Conservation (phyloP, 345 rosid genomes). For the Camelina hispida region DNA sequence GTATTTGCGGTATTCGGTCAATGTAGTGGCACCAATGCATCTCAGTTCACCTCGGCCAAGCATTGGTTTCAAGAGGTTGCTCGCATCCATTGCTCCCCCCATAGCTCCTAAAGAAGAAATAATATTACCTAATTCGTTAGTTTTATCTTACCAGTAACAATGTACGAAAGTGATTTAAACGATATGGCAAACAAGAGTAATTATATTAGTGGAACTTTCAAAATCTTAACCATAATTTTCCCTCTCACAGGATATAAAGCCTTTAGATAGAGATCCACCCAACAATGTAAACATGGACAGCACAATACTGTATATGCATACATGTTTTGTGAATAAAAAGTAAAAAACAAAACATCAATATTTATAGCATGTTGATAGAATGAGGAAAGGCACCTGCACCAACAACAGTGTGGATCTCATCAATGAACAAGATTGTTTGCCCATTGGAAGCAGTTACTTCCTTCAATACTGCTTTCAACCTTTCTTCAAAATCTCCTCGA, state of each 20-base stretch:
- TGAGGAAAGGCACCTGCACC: constrained; percentile 67
- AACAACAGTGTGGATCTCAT: constrained; percentile 91
- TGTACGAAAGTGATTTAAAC: not conserved
- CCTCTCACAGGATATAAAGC: not conserved
- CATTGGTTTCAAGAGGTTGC: constrained; percentile 93
- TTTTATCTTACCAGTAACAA: not conserved
- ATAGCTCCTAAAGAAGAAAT: constrained; percentile 58
- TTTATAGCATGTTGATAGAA: not conserved
- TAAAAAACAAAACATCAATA: not conserved
- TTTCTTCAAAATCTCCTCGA: constrained; percentile 85
- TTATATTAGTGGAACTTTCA: not conserved
- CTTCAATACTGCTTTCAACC: constrained; percentile 89
- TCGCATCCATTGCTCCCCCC: constrained; percentile 93
- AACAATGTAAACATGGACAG: not conserved
- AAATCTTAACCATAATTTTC: not conserved
- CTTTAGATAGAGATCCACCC: not conserved
- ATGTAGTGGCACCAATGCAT: constrained; percentile 93
- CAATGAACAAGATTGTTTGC: constrained; percentile 82
- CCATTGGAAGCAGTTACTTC: constrained; percentile 94
- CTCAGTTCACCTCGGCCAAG: constrained; percentile 90
- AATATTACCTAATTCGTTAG: not conserved
- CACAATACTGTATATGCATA: not conserved
- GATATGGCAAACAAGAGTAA: not conserved
- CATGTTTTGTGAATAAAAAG: not conserved
- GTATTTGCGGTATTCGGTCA: constrained; percentile 88